A percentile compares a stretch with the other conserved stretches of the same genome.
Conservation (phyloP, 495 filamentous ascomycete genomes). For the Symbiotaphrina buchneri region DNA sequence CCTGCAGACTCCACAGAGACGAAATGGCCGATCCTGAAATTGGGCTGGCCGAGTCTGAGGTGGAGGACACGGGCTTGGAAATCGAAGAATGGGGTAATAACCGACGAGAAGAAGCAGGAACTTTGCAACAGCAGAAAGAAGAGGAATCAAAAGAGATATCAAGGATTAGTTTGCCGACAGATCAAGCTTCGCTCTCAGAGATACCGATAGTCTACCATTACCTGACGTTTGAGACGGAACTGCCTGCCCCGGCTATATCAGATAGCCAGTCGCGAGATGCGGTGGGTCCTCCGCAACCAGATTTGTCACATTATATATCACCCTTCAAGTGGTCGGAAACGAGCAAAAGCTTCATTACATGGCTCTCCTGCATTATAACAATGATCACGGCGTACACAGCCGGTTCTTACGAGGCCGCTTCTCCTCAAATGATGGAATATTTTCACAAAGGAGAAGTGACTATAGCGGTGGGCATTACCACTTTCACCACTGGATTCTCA, state of each 20-base stretch:
- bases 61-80: too few relatives aligned
- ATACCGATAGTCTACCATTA: too few relatives aligned
- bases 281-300: neutral
- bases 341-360: slow-evolving; percentile 51
- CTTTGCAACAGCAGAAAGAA: too few relatives aligned
- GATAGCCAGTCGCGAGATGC: neutral
- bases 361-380: slow-evolving; percentile 53
- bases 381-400: slow-evolving; percentile 61
- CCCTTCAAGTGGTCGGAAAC: slow-evolving; percentile 52
- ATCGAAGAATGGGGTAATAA: too few relatives aligned
- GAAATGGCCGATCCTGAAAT: too few relatives aligned
- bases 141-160: too few relatives aligned
- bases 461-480: slow-evolving; percentile 55
- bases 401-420: slow-evolving; percentile 53
- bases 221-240: neutral
- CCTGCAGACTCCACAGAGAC: too few relatives aligned
- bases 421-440: slow-evolving; percentile 33
- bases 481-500: slow-evolving; percentile 66
- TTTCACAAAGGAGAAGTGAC: slow-evolving; percentile 40
- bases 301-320: too few relatives aligned
- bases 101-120: too few relatives aligned
- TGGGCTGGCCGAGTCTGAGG: too few relatives aligned
- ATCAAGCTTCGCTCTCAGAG: too few relatives aligned
- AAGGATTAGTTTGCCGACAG: too few relatives aligned
- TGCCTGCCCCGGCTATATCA: neutral